A percentile compares a stretch with the other conserved stretches of the same genome.
phyloP scores from a whole-genome alignment of 2,329 filamentous ascomycete species.

The Aspergillus sp. region DNA sequence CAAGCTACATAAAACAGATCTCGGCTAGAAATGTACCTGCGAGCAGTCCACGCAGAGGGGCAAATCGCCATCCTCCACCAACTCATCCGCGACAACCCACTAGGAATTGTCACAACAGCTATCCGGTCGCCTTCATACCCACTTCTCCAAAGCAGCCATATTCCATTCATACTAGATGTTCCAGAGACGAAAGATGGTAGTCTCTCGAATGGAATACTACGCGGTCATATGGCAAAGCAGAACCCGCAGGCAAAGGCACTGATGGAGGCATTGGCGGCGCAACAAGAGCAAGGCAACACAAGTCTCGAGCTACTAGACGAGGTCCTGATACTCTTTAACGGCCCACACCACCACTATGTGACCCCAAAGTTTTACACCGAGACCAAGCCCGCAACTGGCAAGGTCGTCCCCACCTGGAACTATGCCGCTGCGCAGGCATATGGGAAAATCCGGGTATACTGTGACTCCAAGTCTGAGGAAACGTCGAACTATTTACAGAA shows the following conservation, averaged over 20 bases:
- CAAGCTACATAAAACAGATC: not conserved
- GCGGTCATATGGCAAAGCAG: slow-evolving; percentile 62
- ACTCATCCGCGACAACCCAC: slow-evolving; percentile 60
- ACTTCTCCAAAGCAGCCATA: slow-evolving; percentile 59
- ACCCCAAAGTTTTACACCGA: slow-evolving; percentile 68
- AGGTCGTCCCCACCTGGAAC: slow-evolving; percentile 71
- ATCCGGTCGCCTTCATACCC: slow-evolving; percentile 52
- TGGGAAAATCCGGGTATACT: slow-evolving; percentile 56
- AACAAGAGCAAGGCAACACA: slow-evolving; percentile 25
- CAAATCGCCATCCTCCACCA: slow-evolving; percentile 48
- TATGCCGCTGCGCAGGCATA: slow-evolving; percentile 66
- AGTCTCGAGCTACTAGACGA: slow-evolving; percentile 45
- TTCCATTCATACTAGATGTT: slow-evolving; percentile 61
- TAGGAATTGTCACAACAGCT: slow-evolving; percentile 64
- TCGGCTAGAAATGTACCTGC: slow-evolving; percentile 57
- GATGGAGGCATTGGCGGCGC: slow-evolving; percentile 46
- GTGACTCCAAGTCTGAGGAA: slow-evolving; percentile 49
- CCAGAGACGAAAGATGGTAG: slow-evolving; percentile 14
- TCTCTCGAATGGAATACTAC: slow-evolving; percentile 43
- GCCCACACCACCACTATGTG: slow-evolving; percentile 61
- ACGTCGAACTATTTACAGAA: slow-evolving; percentile 49
- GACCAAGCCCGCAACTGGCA: slow-evolving; percentile 64
- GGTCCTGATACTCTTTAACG: slow-evolving; percentile 64
- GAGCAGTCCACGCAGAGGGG: slow-evolving; percentile 52
- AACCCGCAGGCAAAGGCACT: slow-evolving; percentile 66